These are phyloP conservation scores for Leishmania major DNA, from an alignment of 208 protist genomes.

Conservation along the genomic window DNA sequence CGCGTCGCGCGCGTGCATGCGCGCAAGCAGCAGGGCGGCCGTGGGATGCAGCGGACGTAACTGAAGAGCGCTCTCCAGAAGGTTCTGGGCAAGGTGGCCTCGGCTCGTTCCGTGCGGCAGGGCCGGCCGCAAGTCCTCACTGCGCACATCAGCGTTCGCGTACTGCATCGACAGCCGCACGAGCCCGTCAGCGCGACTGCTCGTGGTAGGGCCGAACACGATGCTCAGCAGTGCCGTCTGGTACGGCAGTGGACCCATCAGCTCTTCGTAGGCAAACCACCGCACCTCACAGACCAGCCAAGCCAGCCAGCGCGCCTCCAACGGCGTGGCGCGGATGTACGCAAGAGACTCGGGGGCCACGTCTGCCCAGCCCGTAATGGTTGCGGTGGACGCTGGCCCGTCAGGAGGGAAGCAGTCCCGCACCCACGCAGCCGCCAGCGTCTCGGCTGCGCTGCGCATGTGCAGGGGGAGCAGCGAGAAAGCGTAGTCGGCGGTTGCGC, in stretches of 20 bases:
- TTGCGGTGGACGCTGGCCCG: background rate
- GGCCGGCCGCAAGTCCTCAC: constrained; percentile 19
- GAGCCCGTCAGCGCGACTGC: constrained; percentile 19
- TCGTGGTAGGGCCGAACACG: constrained; percentile 10
- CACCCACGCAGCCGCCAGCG: constrained; percentile 20
- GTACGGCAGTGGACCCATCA: constrained; percentile 12
- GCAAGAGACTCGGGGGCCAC: constrained; percentile 5
- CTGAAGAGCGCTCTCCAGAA: constrained; percentile 32
- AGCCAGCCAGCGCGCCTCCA: constrained; percentile 29
- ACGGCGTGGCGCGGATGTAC: constrained; percentile 12
- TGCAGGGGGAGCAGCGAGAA: constrained; percentile 19
- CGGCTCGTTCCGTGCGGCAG: constrained; percentile 16
- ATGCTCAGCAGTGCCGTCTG: constrained; percentile 10
- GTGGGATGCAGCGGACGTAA: constrained; percentile 22
- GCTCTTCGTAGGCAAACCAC: constrained; percentile 26
- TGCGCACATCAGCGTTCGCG: constrained; percentile 21
- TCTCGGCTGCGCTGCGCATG: constrained; percentile 14
- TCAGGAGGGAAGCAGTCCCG: constrained; percentile 23
- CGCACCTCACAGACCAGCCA: constrained; percentile 30
- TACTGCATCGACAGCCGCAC: constrained; percentile 30
- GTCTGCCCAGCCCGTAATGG: constrained; percentile 13
- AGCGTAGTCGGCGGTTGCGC: constrained; percentile 26
- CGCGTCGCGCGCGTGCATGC: constrained; percentile 21
- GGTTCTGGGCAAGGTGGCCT: constrained; percentile 22
- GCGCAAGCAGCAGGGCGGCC: constrained; percentile 33